Evolutionary conservation across 225 moss, liverwort and hornwort genomes (phyloP), one percentile per base, ranked within the genome.

Genomic region (Lunularia cruciata): DNA sequence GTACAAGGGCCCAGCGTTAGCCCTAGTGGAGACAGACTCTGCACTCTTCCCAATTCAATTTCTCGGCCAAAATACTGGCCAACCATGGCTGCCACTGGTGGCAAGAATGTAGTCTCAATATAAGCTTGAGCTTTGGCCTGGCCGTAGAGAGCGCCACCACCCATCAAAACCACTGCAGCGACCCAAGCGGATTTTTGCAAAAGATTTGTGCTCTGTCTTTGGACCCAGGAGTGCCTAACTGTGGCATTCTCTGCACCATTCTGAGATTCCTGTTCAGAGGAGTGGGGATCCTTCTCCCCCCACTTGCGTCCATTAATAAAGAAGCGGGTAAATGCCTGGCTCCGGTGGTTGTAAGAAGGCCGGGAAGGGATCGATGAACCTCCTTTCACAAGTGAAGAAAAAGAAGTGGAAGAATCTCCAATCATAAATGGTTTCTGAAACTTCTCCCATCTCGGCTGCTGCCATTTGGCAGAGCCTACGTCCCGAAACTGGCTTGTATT

Each of bases 111-210:
- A 22, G 73, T 77, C 73, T 98, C 93, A 68, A 98, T 77, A 57
- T 91, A 98, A 28, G 79, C 76, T 77, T 88, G 93, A 45, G 89
- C 88, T 72, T 83, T 89, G 28, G 89, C 78, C 71, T 98, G 93
- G 7, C 90, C 89, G 65, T 89, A 93, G n/a, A 91, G 87, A 65
- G 84, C 86, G 36, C 91, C 91, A 19, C 89, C 89, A 49, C 87
- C 89, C 75, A 98, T 73, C 68, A 98, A 74, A 56, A 87, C 63
- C 38, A 90, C 63, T 42, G 91, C 93, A 3, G 92, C 89, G 46
- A 98, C 77, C 98, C 98, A 98, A 76, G 90, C 83, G 39, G 85
- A 87, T 32, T 84, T 85, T 73, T 84, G 91, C 68, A 89, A 61
- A 55, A 98, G 57, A 65, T 78, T 84, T 31, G 55, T 76, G 62